Evolutionary conservation across 257 asterid species (phyloP), one percentile per base, ranked within the genome.

Genomic region (Ballota nigra): DNA sequence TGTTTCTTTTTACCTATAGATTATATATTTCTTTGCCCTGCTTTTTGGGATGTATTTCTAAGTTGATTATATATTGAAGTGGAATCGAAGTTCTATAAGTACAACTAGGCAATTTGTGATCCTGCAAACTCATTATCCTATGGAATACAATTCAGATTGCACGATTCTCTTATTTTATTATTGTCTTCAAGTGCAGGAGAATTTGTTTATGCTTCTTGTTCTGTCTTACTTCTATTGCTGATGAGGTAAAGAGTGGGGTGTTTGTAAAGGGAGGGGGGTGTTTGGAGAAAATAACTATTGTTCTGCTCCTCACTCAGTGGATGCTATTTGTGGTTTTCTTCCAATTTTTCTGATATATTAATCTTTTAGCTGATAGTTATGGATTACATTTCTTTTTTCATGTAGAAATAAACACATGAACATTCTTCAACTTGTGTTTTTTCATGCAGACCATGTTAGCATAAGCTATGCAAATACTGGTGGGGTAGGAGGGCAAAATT

Each of bases 401-500:
- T 24, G 7, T 63, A 19, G 15, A 41, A 19, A 53, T 60, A 59
- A 24, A 57, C 33, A 28, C 26, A 45, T 68, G 47, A 11, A 57
- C 57, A 53, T 55, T 43, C 60, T 70, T 63, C 34, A 70, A 20
- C 10, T 71, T 69, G 18, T 36, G 19, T 40, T 69, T 53, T 70
- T 66, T 51, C 75, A 36, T 75, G 75, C 87, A 95, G 98, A 95
- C 68, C 98, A 87, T 57, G 98, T 95, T 71, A 79, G 87, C 15
- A 82, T 95, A 68, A 82, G 80, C 82, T 92, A 89, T 80, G 96
- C 97, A 51, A 92, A 89, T 69, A 95, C 97, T 73, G 89, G 99
- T 69, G 99, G 96, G 15, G 91, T 96, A 75, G 96, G 95, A 72
- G 99, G 94, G 59, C 96, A 88, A 84, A 78, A 82, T 84, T 95